Percentiles rank a stretch among this genome's conserved stretches.
phyloP scores from a whole-genome alignment of 768 basidiomycete genomes.

The Boletus sp. region DNA sequence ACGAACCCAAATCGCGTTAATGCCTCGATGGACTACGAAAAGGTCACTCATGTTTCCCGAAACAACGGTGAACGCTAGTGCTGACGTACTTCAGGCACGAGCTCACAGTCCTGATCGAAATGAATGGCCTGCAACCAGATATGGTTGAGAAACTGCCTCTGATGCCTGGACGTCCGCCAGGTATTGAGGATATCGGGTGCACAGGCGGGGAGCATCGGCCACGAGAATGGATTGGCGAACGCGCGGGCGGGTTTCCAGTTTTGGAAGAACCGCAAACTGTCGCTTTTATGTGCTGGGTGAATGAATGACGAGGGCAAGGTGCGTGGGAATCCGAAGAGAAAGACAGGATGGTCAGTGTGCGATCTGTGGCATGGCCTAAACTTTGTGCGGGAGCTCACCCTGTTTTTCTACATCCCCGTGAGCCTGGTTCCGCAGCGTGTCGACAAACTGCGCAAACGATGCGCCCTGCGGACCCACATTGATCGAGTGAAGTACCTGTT shows the following conservation, averaged over 20 bases:
- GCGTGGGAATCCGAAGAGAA: neutral
- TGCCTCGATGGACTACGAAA: slow-evolving; percentile 25
- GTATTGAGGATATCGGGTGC: slow-evolving; percentile 28
- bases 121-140: slow-evolving; percentile 30
- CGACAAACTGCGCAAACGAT: slow-evolving; percentile 26
- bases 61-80: neutral
- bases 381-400: slow-evolving; percentile 17
- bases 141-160: slow-evolving; percentile 32
- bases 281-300: slow-evolving; percentile 16
- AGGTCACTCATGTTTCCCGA: neutral
- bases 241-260: slow-evolving; percentile 31
- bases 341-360: neutral
- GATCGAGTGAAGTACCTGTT: slow-evolving; percentile 27
- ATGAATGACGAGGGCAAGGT: neutral
- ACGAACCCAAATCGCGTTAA: slow-evolving; percentile 28
- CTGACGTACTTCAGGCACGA: slow-evolving; percentile 18
- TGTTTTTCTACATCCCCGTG: slow-evolving; percentile 26
- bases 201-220: slow-evolving; percentile 30
- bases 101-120: slow-evolving; percentile 28
- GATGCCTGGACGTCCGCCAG: slow-evolving; percentile 24
- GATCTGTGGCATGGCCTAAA: neutral
- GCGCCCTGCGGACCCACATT: slow-evolving; percentile 10
- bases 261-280: slow-evolving; percentile 30
- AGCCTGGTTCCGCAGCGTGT: slow-evolving; percentile 23
- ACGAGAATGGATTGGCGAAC: slow-evolving; percentile 33